phyloP scores from a whole-genome alignment of 108 stramenopile species.

The Pseudonitzschia multiseries region DNA sequence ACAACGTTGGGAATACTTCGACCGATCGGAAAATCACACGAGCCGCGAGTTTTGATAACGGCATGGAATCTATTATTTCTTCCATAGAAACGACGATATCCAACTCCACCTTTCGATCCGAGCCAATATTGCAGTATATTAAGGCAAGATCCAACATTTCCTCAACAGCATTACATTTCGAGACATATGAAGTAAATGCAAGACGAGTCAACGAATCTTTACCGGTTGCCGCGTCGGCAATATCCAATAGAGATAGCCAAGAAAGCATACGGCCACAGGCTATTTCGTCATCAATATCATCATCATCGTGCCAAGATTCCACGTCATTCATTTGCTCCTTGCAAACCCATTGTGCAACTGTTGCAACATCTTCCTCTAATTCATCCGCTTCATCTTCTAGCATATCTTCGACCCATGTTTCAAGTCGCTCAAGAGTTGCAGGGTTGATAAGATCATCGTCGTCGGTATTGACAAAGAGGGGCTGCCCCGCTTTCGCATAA shows the following conservation, averaged over 20 bases:
- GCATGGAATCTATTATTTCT: slow-evolving; percentile 20
- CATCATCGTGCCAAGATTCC: slow-evolving; percentile 44
- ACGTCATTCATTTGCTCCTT: slow-evolving; percentile 48
- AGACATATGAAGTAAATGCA: slow-evolving; percentile 59
- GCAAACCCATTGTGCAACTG: slow-evolving; percentile 63
- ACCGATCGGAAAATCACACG: slow-evolving; percentile 67
- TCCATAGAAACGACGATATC: slow-evolving; percentile 15
- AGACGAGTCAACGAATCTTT: slow-evolving; percentile 61
- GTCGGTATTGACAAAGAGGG: slow-evolving; percentile 33
- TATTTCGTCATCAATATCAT: slow-evolving; percentile 37
- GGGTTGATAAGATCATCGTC: slow-evolving; percentile 29
- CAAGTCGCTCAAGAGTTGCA: slow-evolving; percentile 31
- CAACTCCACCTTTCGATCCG: slow-evolving; percentile 30
- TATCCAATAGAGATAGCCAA: slow-evolving; percentile 60
- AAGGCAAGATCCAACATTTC: slow-evolving; percentile 54
- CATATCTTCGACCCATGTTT: slow-evolving; percentile 51
- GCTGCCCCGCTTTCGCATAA: slow-evolving; percentile 33
- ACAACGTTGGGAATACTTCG: slow-evolving; percentile 72
- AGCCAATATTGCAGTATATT: slow-evolving; percentile 46
- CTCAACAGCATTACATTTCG: slow-evolving; percentile 39
- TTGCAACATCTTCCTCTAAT: slow-evolving; percentile 63
- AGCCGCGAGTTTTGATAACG: slow-evolving; percentile 50
- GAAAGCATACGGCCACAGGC: slow-evolving; percentile 50
- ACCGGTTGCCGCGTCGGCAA: slow-evolving; percentile 54
- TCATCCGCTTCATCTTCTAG: slow-evolving; percentile 66